Base-by-base conservation (phyloP, 2,329 filamentous ascomycete species). In the Sporothrix dimorphospora region DNA sequence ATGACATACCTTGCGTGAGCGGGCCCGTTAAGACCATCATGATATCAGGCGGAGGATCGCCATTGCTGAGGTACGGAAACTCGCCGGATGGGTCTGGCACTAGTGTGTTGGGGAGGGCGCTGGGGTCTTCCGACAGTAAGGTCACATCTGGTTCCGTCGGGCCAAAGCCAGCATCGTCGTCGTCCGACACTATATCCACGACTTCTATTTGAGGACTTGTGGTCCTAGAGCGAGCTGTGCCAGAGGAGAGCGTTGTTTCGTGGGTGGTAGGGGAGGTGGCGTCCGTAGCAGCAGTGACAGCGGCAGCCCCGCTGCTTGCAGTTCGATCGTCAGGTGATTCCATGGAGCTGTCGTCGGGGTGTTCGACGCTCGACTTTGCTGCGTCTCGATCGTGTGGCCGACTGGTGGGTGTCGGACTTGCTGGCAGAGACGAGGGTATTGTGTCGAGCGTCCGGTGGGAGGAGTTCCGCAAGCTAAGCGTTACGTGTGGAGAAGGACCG, bases 381-480 rank as follows among this genome's bases (percentile, higher is more conserved):
- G 73, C 71, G 34, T 72, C 71, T n/a, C n/a, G 59, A 5, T 16
- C 21, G 40, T n/a, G 12, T 45, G 71, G 65, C 21, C 53, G 67
- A 14, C 27, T 27, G 27, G 51, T 27, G 8, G 70, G 66, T 14
- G 74, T 61, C 14, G 73, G 74, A 59, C 70, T 72, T 47, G 71
- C 55, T 79, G 82, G 83, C 2, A 55, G 55, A 14, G 86, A 86
- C 34, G 84, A 83, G 27, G 82, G 79, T 42, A 81, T 81, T 12
- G 80, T 79, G 27, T 83, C 82, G 69, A 82, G 79, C 57, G 79
- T 78, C 19, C 81, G 81, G 47, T 78, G 81, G 73, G 79, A 49
- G 0, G 71, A 76, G 75, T 85, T 85, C 72, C 88, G 86, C 68
- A 90, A 80, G 76, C 90, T 90, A 71, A 90, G 85, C 16, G 89